Conservation (phyloP, 371 early-diverging fungal genomes). For the Mortierella sp. region DNA sequence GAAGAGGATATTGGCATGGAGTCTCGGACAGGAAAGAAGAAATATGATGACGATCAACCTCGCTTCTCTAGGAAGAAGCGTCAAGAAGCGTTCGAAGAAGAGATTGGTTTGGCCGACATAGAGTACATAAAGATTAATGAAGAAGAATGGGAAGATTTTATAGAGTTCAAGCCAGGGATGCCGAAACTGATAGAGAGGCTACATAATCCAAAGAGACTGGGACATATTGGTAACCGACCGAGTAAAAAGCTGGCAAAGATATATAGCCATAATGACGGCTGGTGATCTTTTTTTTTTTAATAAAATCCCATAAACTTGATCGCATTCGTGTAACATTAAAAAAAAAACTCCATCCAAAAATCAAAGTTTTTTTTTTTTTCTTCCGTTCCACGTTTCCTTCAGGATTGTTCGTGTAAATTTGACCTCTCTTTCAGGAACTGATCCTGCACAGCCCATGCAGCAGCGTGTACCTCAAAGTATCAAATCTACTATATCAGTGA, state of each 20-base stretch:
- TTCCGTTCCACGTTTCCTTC: too few species aligned
- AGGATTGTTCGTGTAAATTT: too few species aligned
- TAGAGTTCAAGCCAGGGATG: slow-evolving; percentile 51
- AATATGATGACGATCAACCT: neutral
- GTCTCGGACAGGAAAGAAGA: neutral
- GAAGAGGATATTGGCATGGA: neutral
- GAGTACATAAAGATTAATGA: slow-evolving; percentile 51
- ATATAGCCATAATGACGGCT: slow-evolving; percentile 53
- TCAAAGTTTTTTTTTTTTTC: too few species aligned
- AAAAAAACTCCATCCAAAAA: too few species aligned
- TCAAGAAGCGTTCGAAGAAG: slow-evolving; percentile 39
- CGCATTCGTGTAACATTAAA: too few species aligned
- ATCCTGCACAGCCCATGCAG: too few species aligned
- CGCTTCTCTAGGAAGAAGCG: slow-evolving; percentile 38
- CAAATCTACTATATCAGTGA: too few species aligned
- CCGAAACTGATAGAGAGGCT: slow-evolving; percentile 50
- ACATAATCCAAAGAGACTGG: slow-evolving; percentile 48
- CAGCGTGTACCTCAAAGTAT: too few species aligned
- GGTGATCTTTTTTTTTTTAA: slow-evolving; percentile 16
- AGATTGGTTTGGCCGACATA: slow-evolving; percentile 34
- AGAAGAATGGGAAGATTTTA: slow-evolving; percentile 54
- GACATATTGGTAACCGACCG: slow-evolving; percentile 49
- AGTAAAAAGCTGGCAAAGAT: slow-evolving; percentile 54
- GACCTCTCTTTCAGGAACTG: too few species aligned
- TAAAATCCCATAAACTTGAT: too few species aligned